Evolutionary conservation across 371 early-diverging fungal species (phyloP).

Genomic region (Rhizopus arrhizus): DNA sequence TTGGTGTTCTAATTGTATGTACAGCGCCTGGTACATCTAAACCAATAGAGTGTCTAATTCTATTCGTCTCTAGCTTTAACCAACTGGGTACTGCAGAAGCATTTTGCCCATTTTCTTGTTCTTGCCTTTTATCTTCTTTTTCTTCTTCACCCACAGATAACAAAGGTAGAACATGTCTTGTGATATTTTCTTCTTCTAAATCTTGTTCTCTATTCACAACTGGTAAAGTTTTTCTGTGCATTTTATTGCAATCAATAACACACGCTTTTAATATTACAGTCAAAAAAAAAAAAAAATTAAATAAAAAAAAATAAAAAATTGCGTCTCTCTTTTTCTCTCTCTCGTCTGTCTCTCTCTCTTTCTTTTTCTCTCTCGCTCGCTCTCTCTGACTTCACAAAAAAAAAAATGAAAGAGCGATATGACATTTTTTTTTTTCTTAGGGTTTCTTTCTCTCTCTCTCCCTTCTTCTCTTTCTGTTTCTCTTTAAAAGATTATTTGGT

Average conservation of each 20-base stretch:
- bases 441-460: no score
- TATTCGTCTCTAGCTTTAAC: conserved; percentile 10
- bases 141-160: conserved; percentile 15
- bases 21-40: conserved; percentile 43
- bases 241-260: not conserved
- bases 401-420: no score
- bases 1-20: conserved; percentile 33
- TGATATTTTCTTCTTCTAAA: conserved; percentile 16
- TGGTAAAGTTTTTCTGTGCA: conserved; percentile 23
- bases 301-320: not conserved
- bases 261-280: not conserved
- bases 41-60: conserved; percentile 29
- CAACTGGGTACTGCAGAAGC: conserved; percentile 20
- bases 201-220: conserved; percentile 30
- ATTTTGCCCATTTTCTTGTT: not conserved
- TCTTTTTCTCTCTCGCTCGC: not conserved
- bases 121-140: not conserved
- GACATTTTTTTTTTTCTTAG: no score
- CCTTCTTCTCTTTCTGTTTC: no score
- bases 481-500: no score
- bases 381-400: no score
- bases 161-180: conserved; percentile 23
- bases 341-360: not conserved
- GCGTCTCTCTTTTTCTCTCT: not conserved
- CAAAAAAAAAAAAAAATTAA: conserved; percentile 3